Percentiles rank a stretch among this genome's conserved stretches.
Conservation (phyloP, 2,329 filamentous ascomycete species). For the Clonostachys byssicola region DNA sequence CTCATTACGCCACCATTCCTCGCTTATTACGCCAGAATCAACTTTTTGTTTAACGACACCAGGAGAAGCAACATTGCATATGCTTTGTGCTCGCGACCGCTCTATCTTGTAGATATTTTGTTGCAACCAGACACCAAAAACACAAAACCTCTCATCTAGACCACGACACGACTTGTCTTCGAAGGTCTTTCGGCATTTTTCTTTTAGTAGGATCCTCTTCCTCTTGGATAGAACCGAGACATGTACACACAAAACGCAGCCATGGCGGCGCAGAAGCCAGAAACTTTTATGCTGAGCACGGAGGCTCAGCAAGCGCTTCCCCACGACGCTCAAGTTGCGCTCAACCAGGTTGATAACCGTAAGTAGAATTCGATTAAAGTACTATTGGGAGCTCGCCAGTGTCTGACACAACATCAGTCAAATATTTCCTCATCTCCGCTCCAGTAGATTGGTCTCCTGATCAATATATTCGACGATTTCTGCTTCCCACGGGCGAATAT, state of each 20-base stretch:
- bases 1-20: conserved; percentile 3
- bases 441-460: conserved; percentile 97
- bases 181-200: no score
- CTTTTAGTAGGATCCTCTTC: no score
- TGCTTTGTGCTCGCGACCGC: no score
- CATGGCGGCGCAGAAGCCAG: conserved; percentile 94
- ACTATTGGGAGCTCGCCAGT: not conserved
- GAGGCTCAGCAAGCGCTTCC: conserved; percentile 96
- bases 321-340: conserved; percentile 91
- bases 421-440: conserved; percentile 99
- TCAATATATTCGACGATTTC: conserved; percentile 93
- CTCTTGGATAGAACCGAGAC: conserved; percentile 1
- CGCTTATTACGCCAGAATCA: no score
- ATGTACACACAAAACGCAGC: conserved; percentile 83
- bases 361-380: conserved; percentile 30
- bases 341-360: conserved; percentile 98
- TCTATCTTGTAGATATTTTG: no score
- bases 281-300: conserved; percentile 97
- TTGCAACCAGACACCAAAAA: no score
- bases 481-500: conserved; percentile 96
- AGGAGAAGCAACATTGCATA: no score
- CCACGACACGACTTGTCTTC: no score
- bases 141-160: no score
- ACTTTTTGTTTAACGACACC: no score
- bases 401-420: conserved; percentile 55